Evolutionary conservation across 495 filamentous ascomycete genomes (phyloP).

Genomic region (Talaromyces thailandensis): DNA sequence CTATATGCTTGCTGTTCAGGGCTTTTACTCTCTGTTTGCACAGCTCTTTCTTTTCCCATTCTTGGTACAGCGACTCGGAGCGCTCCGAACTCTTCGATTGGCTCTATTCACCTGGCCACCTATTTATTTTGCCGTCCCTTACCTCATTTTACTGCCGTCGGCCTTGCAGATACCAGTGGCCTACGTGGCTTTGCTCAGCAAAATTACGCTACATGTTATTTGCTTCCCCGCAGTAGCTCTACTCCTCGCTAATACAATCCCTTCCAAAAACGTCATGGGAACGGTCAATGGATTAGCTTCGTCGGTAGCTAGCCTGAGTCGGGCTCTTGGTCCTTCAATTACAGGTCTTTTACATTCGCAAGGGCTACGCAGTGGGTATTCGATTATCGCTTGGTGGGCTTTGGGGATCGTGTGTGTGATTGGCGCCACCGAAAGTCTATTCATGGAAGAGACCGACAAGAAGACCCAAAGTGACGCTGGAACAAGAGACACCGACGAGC

Average conservation of each 20-base stretch:
- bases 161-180: conserved; percentile 61
- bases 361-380: conserved; percentile 70
- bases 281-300: conserved; percentile 90
- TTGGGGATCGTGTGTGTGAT: conserved; percentile 64
- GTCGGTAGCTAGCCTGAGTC: conserved; percentile 76
- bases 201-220: conserved; percentile 78
- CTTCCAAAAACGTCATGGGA: conserved; percentile 70
- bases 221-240: conserved; percentile 82
- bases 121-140: conserved; percentile 80
- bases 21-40: conserved; percentile 77
- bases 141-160: conserved; percentile 74
- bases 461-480: too few relatives aligned
- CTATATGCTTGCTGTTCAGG: conserved; percentile 78
- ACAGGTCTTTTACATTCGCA: conserved; percentile 77
- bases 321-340: conserved; percentile 80
- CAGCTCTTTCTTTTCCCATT: conserved; percentile 78
- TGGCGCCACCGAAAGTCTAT: conserved; percentile 54
- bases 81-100: conserved; percentile 68
- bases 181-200: conserved; percentile 70
- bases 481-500: neutral
- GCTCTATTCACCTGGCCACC: conserved; percentile 77
- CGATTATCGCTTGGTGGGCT: conserved; percentile 88
- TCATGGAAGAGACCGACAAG: conserved; percentile 37
- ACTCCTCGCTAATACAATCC: conserved; percentile 74
- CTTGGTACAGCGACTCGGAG: conserved; percentile 61